Conservation (phyloP, 768 basidiomycete species). For the Lactarius hengduanensis region DNA sequence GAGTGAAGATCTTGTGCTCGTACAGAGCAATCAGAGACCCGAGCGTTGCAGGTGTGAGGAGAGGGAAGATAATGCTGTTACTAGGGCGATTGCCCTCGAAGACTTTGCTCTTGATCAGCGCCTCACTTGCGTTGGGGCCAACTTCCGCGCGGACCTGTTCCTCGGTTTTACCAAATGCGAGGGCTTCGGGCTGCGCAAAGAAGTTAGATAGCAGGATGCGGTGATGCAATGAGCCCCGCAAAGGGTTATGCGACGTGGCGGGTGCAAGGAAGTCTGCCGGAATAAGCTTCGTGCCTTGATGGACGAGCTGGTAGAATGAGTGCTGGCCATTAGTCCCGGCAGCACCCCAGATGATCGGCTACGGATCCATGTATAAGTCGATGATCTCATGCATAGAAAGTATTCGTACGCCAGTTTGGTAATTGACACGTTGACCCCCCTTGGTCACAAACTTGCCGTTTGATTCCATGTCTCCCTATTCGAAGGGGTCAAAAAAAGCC, state of each 20-base stretch:
- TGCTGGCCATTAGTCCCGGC: conserved; percentile 99
- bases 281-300: conserved; percentile 91
- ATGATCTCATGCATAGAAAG: conserved; percentile 1
- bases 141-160: conserved; percentile 73
- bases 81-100: conserved; percentile 97
- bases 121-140: conserved; percentile 68
- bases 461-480: conserved; percentile 95
- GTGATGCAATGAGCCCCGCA: conserved; percentile 84
- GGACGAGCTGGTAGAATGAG: conserved; percentile 98
- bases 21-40: conserved; percentile 89
- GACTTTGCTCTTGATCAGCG: conserved; percentile 93
- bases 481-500: not conserved
- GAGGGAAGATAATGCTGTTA: conserved; percentile 94
- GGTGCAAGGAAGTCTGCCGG: conserved; percentile 93
- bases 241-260: conserved; percentile 86
- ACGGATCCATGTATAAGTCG: conserved; percentile 14
- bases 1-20: conserved; percentile 99
- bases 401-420: conserved; percentile 86
- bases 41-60: conserved; percentile 85
- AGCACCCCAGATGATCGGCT: conserved; percentile 99
- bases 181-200: conserved; percentile 96
- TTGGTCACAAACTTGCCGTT: conserved; percentile 98
- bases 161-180: conserved; percentile 97
- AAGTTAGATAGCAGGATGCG: conserved; percentile 97
- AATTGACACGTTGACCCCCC: conserved; percentile 86